Evolutionary conservation across 257 asterid genomes (phyloP), one percentile per base, ranked within the genome.

Genomic region (Forsythia suspensa): DNA sequence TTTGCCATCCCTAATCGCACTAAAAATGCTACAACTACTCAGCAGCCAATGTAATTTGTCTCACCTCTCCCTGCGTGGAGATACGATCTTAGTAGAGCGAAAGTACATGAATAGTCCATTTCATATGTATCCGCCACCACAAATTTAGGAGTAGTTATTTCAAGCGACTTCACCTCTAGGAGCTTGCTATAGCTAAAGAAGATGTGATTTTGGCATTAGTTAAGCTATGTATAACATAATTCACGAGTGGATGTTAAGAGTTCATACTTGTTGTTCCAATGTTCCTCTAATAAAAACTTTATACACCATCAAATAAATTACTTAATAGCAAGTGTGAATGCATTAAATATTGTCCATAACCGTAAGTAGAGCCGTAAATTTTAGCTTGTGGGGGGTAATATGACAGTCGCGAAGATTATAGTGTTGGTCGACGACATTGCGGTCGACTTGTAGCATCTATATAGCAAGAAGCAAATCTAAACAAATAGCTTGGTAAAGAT

Each of bases 51-150:
- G 39, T 48, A 67, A 39, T 73, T 24, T 78, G 67, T 13, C 90
- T 85, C 43, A 95, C 99, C 97, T 86, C 98, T 98, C 82, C 99
- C 89, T 41, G 98, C 98, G 72, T 93, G 97, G 83, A 95, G 86
- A 80, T 95, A 95, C 0, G 99, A 91, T 71, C 97, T 89, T 9
- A 97, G 94, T 80, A 93, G 98, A 72, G 70, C 77, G 85, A 96
- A 94, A 48, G 97, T 94, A 76, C 91, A 94, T 0, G 97, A 90
- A 87, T 96, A 96, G 83, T 96, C 99, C 86, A 97, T 92, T 83
- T 91, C 98, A 81, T 92, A 94, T 65, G 99, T 94, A 82, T 94
- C 99, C 75, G 92, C 99, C 76, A 91, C 84, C 82, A 92, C 91
- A 71, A 85, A 94, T 84, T 96, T 92, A 20, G 98, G 99, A 79